Conservation (phyloP, 352 stramenopile genomes). For the Pythium phragmitis region DNA sequence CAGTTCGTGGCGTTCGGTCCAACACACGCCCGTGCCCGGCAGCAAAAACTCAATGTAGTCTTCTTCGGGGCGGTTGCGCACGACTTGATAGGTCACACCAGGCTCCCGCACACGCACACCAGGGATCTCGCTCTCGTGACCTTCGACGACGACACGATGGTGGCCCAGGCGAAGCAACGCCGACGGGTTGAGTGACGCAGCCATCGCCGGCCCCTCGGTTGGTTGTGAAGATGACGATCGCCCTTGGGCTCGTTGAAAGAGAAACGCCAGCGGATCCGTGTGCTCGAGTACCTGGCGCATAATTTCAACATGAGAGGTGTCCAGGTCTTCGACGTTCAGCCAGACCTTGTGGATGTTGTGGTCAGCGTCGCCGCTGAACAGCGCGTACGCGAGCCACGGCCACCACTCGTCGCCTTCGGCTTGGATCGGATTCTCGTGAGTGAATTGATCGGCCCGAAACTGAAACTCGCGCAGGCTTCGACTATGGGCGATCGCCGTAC, state of each 20-base stretch:
- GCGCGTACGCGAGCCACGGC: conserved; percentile 22
- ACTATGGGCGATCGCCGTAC: conserved; percentile 19
- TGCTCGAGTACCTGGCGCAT: conserved; percentile 14
- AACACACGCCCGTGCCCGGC: conserved; percentile 16
- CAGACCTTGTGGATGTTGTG: conserved; percentile 8
- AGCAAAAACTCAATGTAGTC: conserved; percentile 23
- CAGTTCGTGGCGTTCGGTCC: conserved; percentile 12
- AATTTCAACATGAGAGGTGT: neutral
- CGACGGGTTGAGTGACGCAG: conserved; percentile 7
- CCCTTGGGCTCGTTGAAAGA: conserved; percentile 3
- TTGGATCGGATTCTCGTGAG: conserved; percentile 3
- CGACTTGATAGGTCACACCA: conserved; percentile 21
- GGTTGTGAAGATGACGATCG: neutral
- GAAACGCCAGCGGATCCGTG: conserved; percentile 15
- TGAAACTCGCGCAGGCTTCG: conserved; percentile 10
- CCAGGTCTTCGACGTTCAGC: conserved; percentile 7
- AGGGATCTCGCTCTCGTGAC: neutral
- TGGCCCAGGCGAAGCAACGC: conserved; percentile 21
- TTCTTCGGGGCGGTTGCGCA: conserved; percentile 12
- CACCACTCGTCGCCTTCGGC: conserved; percentile 13
- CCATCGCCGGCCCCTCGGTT: conserved; percentile 5
- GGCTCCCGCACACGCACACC: conserved; percentile 16
- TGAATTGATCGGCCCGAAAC: neutral
- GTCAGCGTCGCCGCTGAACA: conserved; percentile 20
- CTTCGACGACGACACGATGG: neutral